These are phyloP conservation scores for Sporopachydermia lactativora DNA, from an alignment of 805 yeast species.

Conservation along the genomic window DNA sequence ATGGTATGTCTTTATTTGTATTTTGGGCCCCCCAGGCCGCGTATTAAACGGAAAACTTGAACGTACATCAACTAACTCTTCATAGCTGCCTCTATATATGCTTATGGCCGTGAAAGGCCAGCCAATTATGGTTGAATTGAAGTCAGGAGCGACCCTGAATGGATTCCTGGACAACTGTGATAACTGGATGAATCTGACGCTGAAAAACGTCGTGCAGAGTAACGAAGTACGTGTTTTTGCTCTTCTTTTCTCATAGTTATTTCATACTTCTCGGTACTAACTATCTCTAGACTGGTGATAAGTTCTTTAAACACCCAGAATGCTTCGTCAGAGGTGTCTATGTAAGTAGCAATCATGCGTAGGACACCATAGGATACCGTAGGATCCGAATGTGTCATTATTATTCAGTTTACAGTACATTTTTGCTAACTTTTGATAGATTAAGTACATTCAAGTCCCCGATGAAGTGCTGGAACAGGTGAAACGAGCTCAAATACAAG, in stretches of 20 bases:
- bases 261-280: too few species aligned
- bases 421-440: too few species aligned
- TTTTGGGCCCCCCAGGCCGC: too few species aligned
- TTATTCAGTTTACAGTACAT: too few species aligned
- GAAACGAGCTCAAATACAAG: slow-evolving; percentile 11
- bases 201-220: slow-evolving; percentile 59
- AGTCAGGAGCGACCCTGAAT: slow-evolving; percentile 78
- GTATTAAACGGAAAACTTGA: too few species aligned
- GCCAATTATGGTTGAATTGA: slow-evolving; percentile 77
- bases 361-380: too few species aligned
- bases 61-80: too few species aligned
- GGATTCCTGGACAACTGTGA: slow-evolving; percentile 82
- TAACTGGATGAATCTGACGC: slow-evolving; percentile 88
- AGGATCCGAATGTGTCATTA: too few species aligned
- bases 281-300: slow-evolving; percentile 39
- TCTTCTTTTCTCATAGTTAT: too few species aligned
- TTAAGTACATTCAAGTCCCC: slow-evolving; percentile 28
- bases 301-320: slow-evolving; percentile 50
- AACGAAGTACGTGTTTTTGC: slow-evolving; percentile 22
- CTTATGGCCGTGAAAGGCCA: slow-evolving; percentile 85
- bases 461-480: slow-evolving; percentile 23
- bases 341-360: slow-evolving; percentile 28
- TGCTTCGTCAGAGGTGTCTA: slow-evolving; percentile 77
- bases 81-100: slow-evolving; percentile 77
- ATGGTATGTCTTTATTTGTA: too few species aligned